phyloP scores from a whole-genome alignment of 345 rosid species.

The Punica granatum region DNA sequence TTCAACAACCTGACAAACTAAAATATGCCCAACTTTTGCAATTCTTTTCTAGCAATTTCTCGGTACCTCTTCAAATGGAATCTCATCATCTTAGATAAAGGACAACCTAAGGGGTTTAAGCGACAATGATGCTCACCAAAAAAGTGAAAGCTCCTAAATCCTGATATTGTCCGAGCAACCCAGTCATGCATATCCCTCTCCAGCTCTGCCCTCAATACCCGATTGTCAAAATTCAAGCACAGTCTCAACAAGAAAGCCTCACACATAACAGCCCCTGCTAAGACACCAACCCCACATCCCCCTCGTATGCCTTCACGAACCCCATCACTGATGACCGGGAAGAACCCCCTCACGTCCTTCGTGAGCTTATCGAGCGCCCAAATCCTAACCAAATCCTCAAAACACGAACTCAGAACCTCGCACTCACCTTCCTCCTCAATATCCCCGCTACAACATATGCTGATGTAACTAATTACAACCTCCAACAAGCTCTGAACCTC shows the following conservation, averaged over 20 bases:
- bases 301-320: slow-evolving; percentile 25
- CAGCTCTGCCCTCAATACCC: slow-evolving; percentile 22
- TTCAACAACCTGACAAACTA: not conserved
- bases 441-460: slow-evolving; percentile 22
- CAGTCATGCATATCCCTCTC: slow-evolving; percentile 33
- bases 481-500: slow-evolving; percentile 52
- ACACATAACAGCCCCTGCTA: slow-evolving; percentile 66
- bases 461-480: slow-evolving; percentile 39
- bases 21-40: not conserved
- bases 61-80: not conserved
- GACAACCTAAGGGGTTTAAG: not conserved
- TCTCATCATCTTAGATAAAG: not conserved
- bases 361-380: slow-evolving; percentile 49
- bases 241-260: slow-evolving; percentile 47
- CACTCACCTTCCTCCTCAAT: slow-evolving; percentile 20
- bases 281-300: slow-evolving; percentile 35
- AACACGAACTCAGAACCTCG: slow-evolving; percentile 31
- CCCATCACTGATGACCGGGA: slow-evolving; percentile 38
- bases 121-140: slow-evolving; percentile 34
- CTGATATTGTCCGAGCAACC: slow-evolving; percentile 35
- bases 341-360: slow-evolving; percentile 39
- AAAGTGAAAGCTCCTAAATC: slow-evolving; percentile 45
- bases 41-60: not conserved
- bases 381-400: slow-evolving; percentile 37
- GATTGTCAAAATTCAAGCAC: slow-evolving; percentile 44